Evolutionary conservation across 257 asterid species (phyloP).

Genomic region (Solanum bukasovii): DNA sequence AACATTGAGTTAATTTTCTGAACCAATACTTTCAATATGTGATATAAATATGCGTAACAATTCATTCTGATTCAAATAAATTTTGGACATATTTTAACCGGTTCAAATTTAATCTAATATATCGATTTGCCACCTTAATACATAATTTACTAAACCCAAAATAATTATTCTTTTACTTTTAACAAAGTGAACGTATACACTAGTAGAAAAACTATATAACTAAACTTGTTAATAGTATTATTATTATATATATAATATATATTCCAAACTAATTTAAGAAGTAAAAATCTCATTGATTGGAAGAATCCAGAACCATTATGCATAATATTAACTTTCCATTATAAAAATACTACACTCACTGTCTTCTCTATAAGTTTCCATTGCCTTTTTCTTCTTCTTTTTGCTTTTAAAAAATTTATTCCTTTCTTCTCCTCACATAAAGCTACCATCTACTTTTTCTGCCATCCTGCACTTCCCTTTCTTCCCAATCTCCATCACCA

Average conservation of each 20-base stretch:
- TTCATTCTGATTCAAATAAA: accelerated
- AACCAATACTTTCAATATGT: neutral
- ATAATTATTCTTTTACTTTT: neutral
- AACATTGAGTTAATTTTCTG: too few species aligned
- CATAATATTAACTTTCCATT: neutral
- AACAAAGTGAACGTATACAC: neutral
- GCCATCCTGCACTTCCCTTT: neutral
- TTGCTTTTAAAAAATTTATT: neutral
- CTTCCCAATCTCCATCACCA: neutral
- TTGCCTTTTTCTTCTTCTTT: neutral
- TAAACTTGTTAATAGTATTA: neutral
- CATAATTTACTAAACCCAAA: neutral
- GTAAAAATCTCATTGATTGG: neutral
- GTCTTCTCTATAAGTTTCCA: neutral
- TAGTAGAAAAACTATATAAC: neutral
- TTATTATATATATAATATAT: neutral
- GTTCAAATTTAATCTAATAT: neutral
- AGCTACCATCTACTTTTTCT: neutral
- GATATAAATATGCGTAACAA: neutral
- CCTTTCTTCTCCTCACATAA: neutral
- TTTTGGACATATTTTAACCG: neutral
- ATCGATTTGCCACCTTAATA: neutral
- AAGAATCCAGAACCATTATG: neutral
- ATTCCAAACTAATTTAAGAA: neutral
- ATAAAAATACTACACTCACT: neutral